phyloP scores from a whole-genome alignment of 1,139 yeast genomes.

The Hanseniaspora sp. region DNA sequence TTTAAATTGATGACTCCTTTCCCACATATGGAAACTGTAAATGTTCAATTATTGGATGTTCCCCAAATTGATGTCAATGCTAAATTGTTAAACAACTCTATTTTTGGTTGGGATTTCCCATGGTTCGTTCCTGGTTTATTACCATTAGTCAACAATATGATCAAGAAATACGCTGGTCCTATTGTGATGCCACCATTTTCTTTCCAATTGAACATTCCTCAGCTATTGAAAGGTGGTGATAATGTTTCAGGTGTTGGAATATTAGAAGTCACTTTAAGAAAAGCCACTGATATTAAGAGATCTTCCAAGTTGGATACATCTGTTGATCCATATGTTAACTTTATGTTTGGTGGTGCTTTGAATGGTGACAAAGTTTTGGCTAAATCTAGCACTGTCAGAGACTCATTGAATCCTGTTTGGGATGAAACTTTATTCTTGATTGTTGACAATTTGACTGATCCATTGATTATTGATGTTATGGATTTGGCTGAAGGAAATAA shows the following conservation, averaged over 20 bases:
- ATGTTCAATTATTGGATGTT: slow-evolving; percentile 69
- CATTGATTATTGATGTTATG: slow-evolving; percentile 53
- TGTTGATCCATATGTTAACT: slow-evolving; percentile 78
- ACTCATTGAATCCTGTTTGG: slow-evolving; percentile 69
- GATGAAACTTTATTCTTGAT: slow-evolving; percentile 65
- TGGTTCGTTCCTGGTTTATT: slow-evolving; percentile 68
- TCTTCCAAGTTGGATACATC: slow-evolving; percentile 53
- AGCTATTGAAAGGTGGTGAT: slow-evolving; percentile 61
- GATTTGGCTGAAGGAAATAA: slow-evolving; percentile 55
- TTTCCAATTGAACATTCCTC: slow-evolving; percentile 84
- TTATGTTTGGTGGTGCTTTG: slow-evolving; percentile 39
- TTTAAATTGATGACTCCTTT: slow-evolving; percentile 79
- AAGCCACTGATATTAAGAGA: slow-evolving; percentile 59
- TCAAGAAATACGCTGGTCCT: slow-evolving; percentile 77
- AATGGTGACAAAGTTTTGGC: slow-evolving; percentile 23
- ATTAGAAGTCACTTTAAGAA: slow-evolving; percentile 52
- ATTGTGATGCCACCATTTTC: slow-evolving; percentile 80
- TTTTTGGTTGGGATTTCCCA: slow-evolving; percentile 79
- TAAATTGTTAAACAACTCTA: slow-evolving; percentile 59
- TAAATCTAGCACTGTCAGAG: slow-evolving; percentile 49
- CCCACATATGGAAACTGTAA: slow-evolving; percentile 88
- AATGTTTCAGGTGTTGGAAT: slow-evolving; percentile 82
- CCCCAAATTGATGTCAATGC: slow-evolving; percentile 78
- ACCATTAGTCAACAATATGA: slow-evolving; percentile 72
- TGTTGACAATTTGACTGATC: slow-evolving; percentile 67